Evolutionary conservation across 345 rosid species (phyloP).

Genomic region (Abelmoschus esculentus): DNA sequence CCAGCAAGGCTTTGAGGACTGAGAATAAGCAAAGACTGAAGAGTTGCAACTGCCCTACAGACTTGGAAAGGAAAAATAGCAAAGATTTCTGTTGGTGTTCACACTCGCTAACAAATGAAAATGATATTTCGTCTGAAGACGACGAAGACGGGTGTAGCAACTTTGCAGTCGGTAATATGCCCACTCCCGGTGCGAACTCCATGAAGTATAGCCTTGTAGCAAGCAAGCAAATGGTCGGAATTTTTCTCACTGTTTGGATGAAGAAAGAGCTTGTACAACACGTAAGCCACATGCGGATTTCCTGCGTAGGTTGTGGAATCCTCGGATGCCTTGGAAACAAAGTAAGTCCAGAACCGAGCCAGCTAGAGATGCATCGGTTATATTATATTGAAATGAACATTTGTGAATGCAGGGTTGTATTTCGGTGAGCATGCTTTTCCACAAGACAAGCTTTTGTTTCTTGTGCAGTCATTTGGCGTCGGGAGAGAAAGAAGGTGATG

Average conservation of each 20-base stretch:
- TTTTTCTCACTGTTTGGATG: constrained; percentile 86
- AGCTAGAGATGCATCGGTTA: neutral
- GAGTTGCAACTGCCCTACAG: constrained; percentile 62
- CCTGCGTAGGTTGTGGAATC: constrained; percentile 69
- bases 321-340: constrained; percentile 93
- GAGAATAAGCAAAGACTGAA: constrained; percentile 66
- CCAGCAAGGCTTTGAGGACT: constrained; percentile 72
- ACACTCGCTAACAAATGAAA: constrained; percentile 38
- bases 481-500: constrained; percentile 94
- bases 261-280: constrained; percentile 71
- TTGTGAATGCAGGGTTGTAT: constrained; percentile 71
- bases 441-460: constrained; percentile 83
- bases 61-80: constrained; percentile 45
- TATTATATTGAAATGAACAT: constrained; percentile 1
- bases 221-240: constrained; percentile 96
- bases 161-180: constrained; percentile 25
- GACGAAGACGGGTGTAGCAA: constrained; percentile 48
- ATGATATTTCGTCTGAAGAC: constrained; percentile 52
- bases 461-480: constrained; percentile 93
- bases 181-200: constrained; percentile 21
- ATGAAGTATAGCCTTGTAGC: constrained; percentile 71
- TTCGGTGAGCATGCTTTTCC: constrained; percentile 75
- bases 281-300: constrained; percentile 69
- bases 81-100: constrained; percentile 76
- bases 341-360: constrained; percentile 28